Evolutionary conservation across 179 eudicot species (phyloP).

Genomic region (Beta macrorhiza): DNA sequence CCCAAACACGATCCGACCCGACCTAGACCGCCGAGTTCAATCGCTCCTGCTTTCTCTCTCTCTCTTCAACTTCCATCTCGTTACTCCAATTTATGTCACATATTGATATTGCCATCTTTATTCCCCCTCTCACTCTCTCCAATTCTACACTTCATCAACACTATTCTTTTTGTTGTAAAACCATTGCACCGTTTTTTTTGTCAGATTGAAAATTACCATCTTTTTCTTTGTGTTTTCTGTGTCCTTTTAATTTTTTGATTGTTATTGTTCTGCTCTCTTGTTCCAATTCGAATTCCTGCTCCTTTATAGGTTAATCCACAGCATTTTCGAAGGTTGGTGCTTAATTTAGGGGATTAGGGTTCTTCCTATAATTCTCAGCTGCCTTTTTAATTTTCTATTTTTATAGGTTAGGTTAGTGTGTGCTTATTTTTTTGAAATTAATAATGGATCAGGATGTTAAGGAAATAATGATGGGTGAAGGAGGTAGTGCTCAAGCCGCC

Average conservation of each 20-base stretch:
- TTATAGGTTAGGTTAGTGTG: not conserved
- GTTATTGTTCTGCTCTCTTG: not conserved
- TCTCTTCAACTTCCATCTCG: not conserved
- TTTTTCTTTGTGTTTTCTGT: constrained; percentile 3
- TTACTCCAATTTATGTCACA: not conserved
- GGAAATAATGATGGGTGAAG: constrained; percentile 50
- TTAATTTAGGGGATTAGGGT: constrained; percentile 27
- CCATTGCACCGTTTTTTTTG: not conserved
- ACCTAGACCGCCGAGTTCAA: not conserved
- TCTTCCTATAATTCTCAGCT: not conserved
- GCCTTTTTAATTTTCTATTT: not conserved
- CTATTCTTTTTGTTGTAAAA: not conserved
- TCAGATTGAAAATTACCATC: not conserved
- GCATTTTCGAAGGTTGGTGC: constrained; percentile 20
- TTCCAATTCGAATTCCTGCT: not conserved
- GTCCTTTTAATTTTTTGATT: not conserved
- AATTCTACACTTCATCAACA: not conserved
- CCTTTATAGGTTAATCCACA: not conserved
- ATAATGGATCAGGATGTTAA: constrained; percentile 27
- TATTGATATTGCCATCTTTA: not conserved
- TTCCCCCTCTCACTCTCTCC: not conserved
- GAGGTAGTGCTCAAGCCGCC: constrained; percentile 39
- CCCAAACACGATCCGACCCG: not conserved
- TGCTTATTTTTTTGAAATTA: not conserved
- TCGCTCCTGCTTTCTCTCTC: not conserved